phyloP scores from a whole-genome alignment of 345 rosid species.

The Mallotus nudiflorus region DNA sequence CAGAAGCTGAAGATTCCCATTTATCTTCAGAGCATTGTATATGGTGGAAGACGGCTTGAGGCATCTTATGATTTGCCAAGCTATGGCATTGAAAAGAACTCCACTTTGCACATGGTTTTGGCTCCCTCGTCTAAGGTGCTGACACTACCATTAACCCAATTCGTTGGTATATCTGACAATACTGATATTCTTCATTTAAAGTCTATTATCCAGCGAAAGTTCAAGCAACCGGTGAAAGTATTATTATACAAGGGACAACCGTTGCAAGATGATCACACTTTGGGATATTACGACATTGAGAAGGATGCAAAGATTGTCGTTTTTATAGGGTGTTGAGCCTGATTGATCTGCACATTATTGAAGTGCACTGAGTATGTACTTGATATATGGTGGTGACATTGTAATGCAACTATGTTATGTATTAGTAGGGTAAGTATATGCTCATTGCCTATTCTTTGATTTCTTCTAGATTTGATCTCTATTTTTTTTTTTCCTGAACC shows the following conservation, averaged over 20 bases:
- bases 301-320: not conserved
- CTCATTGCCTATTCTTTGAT: too few species aligned
- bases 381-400: not conserved
- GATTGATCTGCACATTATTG: too few species aligned
- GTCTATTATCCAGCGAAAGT: not conserved
- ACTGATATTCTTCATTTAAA: slow-evolving; percentile 9
- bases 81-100: slow-evolving; percentile 32
- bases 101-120: slow-evolving; percentile 26
- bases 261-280: slow-evolving; percentile 5
- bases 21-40: slow-evolving; percentile 7
- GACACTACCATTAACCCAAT: not conserved
- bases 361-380: too few species aligned
- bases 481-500: too few species aligned
- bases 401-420: not conserved
- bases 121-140: not conserved
- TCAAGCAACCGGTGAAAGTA: slow-evolving; percentile 11
- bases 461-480: too few species aligned
- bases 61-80: slow-evolving; percentile 19
- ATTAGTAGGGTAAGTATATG: too few species aligned
- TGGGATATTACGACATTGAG: slow-evolving; percentile 16
- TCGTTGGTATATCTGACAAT: not conserved
- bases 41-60: slow-evolving; percentile 34
- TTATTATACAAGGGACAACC: not conserved
- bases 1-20: slow-evolving; percentile 13
- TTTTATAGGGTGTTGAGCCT: not conserved